Conservation (phyloP, 2,329 filamentous ascomycete genomes). For the Neofusicoccum ribis region DNA sequence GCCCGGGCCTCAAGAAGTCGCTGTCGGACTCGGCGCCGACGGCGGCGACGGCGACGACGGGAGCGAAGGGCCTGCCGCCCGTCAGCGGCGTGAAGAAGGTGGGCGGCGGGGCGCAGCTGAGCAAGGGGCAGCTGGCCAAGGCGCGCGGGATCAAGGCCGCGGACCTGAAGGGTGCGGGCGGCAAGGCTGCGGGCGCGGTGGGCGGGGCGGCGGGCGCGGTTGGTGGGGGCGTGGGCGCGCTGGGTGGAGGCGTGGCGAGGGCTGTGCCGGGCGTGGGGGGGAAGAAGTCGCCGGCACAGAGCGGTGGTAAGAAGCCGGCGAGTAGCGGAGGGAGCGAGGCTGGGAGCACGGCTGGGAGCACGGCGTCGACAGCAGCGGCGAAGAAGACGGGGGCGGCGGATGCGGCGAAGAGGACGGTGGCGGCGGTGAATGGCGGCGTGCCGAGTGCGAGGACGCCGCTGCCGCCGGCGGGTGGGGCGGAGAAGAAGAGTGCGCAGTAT, state of each 20-base stretch:
- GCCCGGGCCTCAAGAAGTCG: background rate
- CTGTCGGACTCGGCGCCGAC: background rate
- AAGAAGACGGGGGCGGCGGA: background rate
- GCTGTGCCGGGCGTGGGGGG: background rate
- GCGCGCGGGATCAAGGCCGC: background rate
- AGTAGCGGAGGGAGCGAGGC: background rate
- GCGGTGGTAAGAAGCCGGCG: background rate
- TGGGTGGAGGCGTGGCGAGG: background rate
- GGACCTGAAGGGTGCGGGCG: background rate
- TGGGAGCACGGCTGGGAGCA: background rate
- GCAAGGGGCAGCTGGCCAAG: slow-evolving; percentile 17
- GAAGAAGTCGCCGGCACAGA: background rate
- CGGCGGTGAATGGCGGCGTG: background rate
- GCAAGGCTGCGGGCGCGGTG: background rate
- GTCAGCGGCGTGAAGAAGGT: too few species aligned
- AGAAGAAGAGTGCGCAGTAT: background rate
- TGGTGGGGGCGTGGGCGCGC: background rate
- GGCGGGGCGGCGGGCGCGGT: background rate
- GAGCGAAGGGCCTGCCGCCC: too few species aligned
- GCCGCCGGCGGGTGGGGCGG: background rate
- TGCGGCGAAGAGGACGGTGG: background rate
- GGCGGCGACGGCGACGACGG: too few species aligned
- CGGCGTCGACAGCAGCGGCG: background rate
- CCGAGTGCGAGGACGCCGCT: background rate
- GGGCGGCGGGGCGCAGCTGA: background rate